phyloP scores from a whole-genome alignment of 345 rosid species.

The Boechera divaricarpa region DNA sequence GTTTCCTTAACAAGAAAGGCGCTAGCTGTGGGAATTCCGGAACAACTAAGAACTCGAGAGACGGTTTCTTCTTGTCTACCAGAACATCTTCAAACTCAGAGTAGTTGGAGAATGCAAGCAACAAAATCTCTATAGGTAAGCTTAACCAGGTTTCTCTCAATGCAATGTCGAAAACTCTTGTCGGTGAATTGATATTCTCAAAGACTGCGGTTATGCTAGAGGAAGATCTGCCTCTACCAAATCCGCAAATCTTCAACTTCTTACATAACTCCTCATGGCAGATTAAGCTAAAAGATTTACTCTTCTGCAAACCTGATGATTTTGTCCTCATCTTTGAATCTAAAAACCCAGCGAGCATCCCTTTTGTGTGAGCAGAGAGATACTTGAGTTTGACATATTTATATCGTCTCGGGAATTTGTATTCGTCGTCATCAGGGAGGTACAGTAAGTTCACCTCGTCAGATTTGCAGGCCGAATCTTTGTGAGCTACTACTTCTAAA shows the following conservation, averaged over 20 bases:
- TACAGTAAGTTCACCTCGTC: constrained; percentile 47
- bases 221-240: constrained; percentile 52
- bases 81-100: constrained; percentile 56
- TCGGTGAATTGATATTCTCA: constrained; percentile 53
- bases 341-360: constrained; percentile 49
- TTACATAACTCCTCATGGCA: constrained; percentile 59
- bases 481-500: constrained; percentile 44
- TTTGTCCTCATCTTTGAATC: constrained; percentile 47
- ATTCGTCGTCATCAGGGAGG: constrained; percentile 49
- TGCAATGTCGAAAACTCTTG: constrained; percentile 62
- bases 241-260: constrained; percentile 58
- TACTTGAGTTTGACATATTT: constrained; percentile 56
- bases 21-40: constrained; percentile 67
- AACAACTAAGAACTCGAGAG: constrained; percentile 66
- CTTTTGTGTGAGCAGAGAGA: constrained; percentile 57
- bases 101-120: constrained; percentile 68
- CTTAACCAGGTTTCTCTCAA: constrained; percentile 63
- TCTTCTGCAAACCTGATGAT: constrained; percentile 27
- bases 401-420: constrained; percentile 55
- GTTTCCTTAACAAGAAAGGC: constrained; percentile 63
- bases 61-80: constrained; percentile 47
- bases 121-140: constrained; percentile 62
- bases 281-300: constrained; percentile 39
- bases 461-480: constrained; percentile 37
- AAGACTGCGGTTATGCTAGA: constrained; percentile 53